These are phyloP conservation scores for Dalechampia spathulata DNA, from an alignment of 441 rosid genomes.

Conservation along the genomic window DNA sequence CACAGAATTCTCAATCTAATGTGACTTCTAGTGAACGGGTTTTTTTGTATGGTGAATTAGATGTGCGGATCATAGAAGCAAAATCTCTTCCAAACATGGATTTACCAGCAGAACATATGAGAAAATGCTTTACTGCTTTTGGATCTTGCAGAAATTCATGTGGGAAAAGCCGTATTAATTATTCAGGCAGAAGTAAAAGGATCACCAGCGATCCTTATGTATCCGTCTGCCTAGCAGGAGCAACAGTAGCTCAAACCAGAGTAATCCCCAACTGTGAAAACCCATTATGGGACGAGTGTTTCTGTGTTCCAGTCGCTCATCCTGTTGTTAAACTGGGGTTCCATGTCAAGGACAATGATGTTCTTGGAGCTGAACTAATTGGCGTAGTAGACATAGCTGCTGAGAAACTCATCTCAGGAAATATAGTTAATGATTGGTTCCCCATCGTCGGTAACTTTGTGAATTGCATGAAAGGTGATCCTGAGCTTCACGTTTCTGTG, in stretches of 20 bases:
- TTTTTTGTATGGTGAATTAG: slow-evolving; percentile 58
- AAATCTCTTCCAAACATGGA: slow-evolving; percentile 79
- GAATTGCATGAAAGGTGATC: slow-evolving; percentile 32
- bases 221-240: slow-evolving; percentile 63
- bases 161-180: slow-evolving; percentile 8
- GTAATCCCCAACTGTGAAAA: slow-evolving; percentile 63
- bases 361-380: slow-evolving; percentile 73
- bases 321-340: slow-evolving; percentile 51
- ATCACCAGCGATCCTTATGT: slow-evolving; percentile 80
- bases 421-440: slow-evolving; percentile 22
- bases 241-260: slow-evolving; percentile 72
- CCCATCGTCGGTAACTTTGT: slow-evolving; percentile 29
- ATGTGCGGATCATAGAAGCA: slow-evolving; percentile 52
- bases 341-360: slow-evolving; percentile 75
- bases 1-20: not conserved
- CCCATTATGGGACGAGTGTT: slow-evolving; percentile 73
- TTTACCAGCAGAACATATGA: slow-evolving; percentile 49
- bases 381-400: slow-evolving; percentile 53
- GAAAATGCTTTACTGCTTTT: slow-evolving; percentile 39
- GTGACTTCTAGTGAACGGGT: slow-evolving; percentile 18
- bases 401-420: slow-evolving; percentile 40
- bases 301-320: slow-evolving; percentile 63
- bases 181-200: slow-evolving; percentile 32
- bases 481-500: slow-evolving; percentile 47
- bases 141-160: slow-evolving; percentile 28